Conservation (phyloP, 129 eudicot genomes). For the Lactuca sativa region DNA sequence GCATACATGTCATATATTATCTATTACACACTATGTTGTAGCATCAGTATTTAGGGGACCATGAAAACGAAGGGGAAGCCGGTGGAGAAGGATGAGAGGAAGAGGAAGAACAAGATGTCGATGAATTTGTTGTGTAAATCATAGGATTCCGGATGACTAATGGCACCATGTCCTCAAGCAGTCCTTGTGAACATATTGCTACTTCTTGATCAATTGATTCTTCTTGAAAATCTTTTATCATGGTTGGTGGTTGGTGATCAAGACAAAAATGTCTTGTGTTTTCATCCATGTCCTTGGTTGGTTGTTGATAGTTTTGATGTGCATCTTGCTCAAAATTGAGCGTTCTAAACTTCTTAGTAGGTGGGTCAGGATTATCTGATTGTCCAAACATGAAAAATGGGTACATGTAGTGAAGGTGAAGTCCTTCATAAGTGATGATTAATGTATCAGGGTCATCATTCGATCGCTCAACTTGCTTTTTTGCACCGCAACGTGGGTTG, state of each 20-base stretch:
- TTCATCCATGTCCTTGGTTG: slow-evolving; percentile 17
- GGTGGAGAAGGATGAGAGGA: slow-evolving; percentile 50
- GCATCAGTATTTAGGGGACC: slow-evolving; percentile 48
- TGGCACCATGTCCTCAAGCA: slow-evolving; percentile 92
- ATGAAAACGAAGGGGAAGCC: slow-evolving; percentile 47
- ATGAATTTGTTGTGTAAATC: slow-evolving; percentile 21
- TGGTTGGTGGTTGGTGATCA: slow-evolving; percentile 21
- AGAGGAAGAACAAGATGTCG: slow-evolving; percentile 42
- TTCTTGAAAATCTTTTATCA: background rate
- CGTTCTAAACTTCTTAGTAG: slow-evolving; percentile 39
- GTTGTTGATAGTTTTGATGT: background rate
- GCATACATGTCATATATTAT: slow-evolving; percentile 6
- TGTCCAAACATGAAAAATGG: slow-evolving; percentile 49
- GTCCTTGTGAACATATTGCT: slow-evolving; percentile 45
- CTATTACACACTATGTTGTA: slow-evolving; percentile 12
- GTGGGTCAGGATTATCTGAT: slow-evolving; percentile 27
- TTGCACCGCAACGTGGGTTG: slow-evolving; percentile 82
- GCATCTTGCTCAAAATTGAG: background rate
- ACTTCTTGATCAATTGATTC: slow-evolving; percentile 9
- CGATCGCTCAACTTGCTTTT: slow-evolving; percentile 82
- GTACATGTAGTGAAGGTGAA: slow-evolving; percentile 79
- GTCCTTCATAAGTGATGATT: slow-evolving; percentile 87
- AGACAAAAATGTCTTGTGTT: background rate
- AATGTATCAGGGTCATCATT: slow-evolving; percentile 72
- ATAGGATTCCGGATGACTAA: slow-evolving; percentile 55